phyloP scores from a whole-genome alignment of 208 protist genomes.

The Herpetomonas tarakana region DNA sequence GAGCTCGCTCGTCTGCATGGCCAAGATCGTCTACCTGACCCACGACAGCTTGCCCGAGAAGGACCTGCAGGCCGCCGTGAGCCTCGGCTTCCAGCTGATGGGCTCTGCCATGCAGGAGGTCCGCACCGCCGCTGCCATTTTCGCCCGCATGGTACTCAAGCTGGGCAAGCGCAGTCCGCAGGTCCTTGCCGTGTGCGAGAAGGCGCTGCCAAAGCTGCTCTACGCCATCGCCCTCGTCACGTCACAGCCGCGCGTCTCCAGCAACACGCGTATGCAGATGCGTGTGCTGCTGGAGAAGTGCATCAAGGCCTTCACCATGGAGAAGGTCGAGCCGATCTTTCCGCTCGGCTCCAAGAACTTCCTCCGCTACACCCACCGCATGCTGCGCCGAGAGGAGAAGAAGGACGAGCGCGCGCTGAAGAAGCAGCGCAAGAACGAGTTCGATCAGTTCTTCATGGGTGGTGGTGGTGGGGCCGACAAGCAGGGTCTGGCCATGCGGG shows the following conservation, averaged over 20 bases:
- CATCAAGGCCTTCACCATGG: conserved; percentile 77
- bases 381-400: conserved; percentile 80
- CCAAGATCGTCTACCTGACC: conserved; percentile 76
- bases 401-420: conserved; percentile 64
- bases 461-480: conserved; percentile 4
- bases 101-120: conserved; percentile 64
- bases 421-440: conserved; percentile 62
- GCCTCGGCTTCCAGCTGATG: conserved; percentile 76
- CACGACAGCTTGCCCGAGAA: conserved; percentile 55
- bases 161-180: conserved; percentile 66
- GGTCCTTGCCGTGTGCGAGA: conserved; percentile 46
- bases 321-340: conserved; percentile 76
- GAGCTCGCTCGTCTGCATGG: conserved; percentile 79
- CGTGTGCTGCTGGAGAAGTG: conserved; percentile 81
- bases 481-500: conserved; percentile 35
- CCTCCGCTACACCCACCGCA: conserved; percentile 80
- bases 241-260: conserved; percentile 75
- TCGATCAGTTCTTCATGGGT: conserved; percentile 79
- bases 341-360: conserved; percentile 86
- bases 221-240: conserved; percentile 79
- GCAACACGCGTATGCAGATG: conserved; percentile 77
- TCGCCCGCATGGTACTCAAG: conserved; percentile 83
- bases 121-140: conserved; percentile 65
- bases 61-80: conserved; percentile 59
- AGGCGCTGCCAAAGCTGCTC: conserved; percentile 66